Evolutionary conservation across 495 filamentous ascomycete genomes (phyloP).

Genomic region (Sabuloglossum arenarium): DNA sequence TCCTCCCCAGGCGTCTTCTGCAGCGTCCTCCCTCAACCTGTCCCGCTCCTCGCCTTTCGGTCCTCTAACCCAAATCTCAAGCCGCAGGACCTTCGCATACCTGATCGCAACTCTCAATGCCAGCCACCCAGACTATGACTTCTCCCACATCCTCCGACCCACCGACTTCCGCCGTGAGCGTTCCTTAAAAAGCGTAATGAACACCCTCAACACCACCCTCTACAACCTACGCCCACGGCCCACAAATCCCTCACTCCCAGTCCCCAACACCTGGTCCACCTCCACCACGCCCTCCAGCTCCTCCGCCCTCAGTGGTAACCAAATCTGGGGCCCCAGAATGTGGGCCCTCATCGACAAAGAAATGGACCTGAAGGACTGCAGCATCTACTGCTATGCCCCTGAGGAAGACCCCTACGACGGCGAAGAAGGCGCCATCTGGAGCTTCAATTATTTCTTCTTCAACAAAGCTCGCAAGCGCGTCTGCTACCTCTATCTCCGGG

Average conservation of each 20-base stretch:
- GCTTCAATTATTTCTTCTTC: slow-evolving; percentile 92
- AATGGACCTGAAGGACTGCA: slow-evolving; percentile 73
- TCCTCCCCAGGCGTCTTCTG: slow-evolving; percentile 40
- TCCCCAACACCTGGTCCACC: slow-evolving; percentile 8
- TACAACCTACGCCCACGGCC: slow-evolving; percentile 56
- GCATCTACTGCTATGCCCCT: slow-evolving; percentile 66
- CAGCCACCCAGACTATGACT: slow-evolving; percentile 93
- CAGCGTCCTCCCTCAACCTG: slow-evolving; percentile 43
- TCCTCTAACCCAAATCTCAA: slow-evolving; percentile 61
- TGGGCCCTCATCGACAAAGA: slow-evolving; percentile 83
- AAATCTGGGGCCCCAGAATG: slow-evolving; percentile 62
- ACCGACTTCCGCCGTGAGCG: slow-evolving; percentile 70
- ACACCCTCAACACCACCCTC: slow-evolving; percentile 62
- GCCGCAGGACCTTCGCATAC: slow-evolving; percentile 84
- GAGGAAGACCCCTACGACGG: slow-evolving; percentile 69
- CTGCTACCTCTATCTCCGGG: slow-evolving; percentile 77
- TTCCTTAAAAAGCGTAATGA: slow-evolving; percentile 55
- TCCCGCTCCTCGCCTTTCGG: slow-evolving; percentile 81
- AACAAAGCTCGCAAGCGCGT: slow-evolving; percentile 85
- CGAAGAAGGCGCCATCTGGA: slow-evolving; percentile 86
- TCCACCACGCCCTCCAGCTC: slow-evolving; percentile 10
- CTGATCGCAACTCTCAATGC: slow-evolving; percentile 96
- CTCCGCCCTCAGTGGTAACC: slow-evolving; percentile 15
- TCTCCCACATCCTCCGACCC: slow-evolving; percentile 72
- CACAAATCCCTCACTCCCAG: slow-evolving; percentile 8